Base-by-base conservation (phyloP, 306 rosid genomes). In the Abrus precatorius region DNA sequence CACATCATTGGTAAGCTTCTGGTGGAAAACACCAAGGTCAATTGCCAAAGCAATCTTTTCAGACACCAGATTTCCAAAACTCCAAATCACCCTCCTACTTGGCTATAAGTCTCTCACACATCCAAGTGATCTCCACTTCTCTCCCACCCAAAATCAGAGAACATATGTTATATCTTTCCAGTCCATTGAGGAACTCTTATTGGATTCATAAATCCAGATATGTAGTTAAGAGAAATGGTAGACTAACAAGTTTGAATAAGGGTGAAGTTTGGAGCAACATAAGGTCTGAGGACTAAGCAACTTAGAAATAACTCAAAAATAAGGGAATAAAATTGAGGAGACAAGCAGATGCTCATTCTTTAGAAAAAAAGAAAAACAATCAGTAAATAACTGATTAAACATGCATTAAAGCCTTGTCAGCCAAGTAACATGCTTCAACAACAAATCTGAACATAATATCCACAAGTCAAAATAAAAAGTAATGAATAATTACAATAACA, bases 271-370 rank as follows among this genome's bases (percentile, higher is more conserved):
- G 1, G 9, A 68, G 6, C 9, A 54, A 40, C 44, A 30, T 29
- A 49, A 48, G 12, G 78, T 40, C 54, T 5, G 32, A 40, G 66
- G 53, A 55, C 67, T 6, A 28, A 28, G 52, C 27, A 74, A 7
- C 78, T 60, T 34, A 14, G 29, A 65, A 40, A 36, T 36, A 36
- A 36, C 4, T 36, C 40, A 36, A 36, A 36, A 36, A 65, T 20
- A 41, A 14, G 52, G 36, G 36, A 48, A 65, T 20, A 8, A 65
- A 65, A 41, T 28, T 13, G 32, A 9, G 62, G 7, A 12, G 33
- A 52, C 52, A 10, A 7, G 72, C 29, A 48, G 14, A 63, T 65
- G 70, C 62, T 36, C 27, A 41, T 50, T 80, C 72, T n/a, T 67
- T 14, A 30, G 33, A 13, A 43, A 13, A 12, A 27, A 8, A 34